phyloP scores from a whole-genome alignment of 2,329 filamentous ascomycete species.

The Coleophoma cylindrospora region DNA sequence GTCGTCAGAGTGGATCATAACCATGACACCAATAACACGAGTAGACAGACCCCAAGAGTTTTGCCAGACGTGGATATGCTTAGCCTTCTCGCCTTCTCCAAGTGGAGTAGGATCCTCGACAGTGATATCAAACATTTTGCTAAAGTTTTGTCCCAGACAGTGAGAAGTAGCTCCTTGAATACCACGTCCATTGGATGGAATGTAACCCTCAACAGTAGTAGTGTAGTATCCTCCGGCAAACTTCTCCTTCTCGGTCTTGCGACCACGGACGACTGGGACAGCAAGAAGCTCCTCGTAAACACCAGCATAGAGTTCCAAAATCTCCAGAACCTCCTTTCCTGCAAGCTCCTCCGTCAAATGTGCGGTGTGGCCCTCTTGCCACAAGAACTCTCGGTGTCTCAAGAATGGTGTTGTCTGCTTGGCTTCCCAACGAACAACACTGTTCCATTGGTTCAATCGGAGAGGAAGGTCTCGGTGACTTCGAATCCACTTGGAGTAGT shows the following conservation, averaged over 20 bases:
- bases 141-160: constrained; percentile 90
- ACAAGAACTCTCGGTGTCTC: constrained; percentile 89
- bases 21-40: constrained; percentile 96
- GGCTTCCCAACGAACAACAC: constrained; percentile 89
- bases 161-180: constrained; percentile 97
- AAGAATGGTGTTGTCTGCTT: constrained; percentile 89
- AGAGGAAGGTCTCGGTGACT: constrained; percentile 92
- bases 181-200: constrained; percentile 89
- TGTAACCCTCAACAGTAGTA: constrained; percentile 94
- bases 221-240: constrained; percentile 97
- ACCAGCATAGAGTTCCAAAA: constrained; percentile 86
- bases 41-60: constrained; percentile 99
- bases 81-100: constrained; percentile 63
- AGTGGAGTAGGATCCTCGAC: constrained; percentile 82
- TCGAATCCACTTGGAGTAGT: constrained; percentile 96
- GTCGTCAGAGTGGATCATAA: constrained; percentile 96
- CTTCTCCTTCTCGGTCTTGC: constrained; percentile 97
- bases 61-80: constrained; percentile 88
- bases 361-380: constrained; percentile 84
- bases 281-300: constrained; percentile 93
- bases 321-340: constrained; percentile 82
- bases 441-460: constrained; percentile 98
- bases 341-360: constrained; percentile 82
- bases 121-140: constrained; percentile 98
- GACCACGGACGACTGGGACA: constrained; percentile 86